Evolutionary conservation across 306 rosid genomes (phyloP).

Genomic region (Astragalus membranaceus): DNA sequence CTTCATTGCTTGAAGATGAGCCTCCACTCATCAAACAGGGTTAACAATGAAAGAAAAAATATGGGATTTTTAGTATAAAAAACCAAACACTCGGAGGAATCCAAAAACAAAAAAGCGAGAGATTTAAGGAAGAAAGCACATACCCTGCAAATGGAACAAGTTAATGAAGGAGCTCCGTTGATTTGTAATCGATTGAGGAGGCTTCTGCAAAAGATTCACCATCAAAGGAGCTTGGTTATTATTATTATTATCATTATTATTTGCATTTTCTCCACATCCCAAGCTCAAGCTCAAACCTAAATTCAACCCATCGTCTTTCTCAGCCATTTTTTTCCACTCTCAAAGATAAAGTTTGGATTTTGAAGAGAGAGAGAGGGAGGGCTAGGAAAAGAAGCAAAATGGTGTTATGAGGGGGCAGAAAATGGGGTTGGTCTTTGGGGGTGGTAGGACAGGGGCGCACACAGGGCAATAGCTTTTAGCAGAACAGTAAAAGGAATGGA

Average conservation of each 20-base stretch:
- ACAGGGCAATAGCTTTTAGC: constrained; percentile 40
- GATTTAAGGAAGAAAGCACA: neutral
- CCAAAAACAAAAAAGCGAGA: neutral
- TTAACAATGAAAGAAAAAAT: neutral
- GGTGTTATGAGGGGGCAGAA: constrained; percentile 7
- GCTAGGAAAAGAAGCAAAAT: neutral
- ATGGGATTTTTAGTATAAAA: neutral
- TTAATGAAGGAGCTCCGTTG: constrained; percentile 39
- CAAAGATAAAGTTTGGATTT: neutral
- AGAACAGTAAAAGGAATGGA: constrained; percentile 35
- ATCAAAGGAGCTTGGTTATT: constrained; percentile 1
- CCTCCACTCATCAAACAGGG: neutral
- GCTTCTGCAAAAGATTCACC: constrained; percentile 36
- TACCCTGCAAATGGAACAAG: constrained; percentile 54
- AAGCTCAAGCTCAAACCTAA: constrained; percentile 51
- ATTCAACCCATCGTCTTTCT: constrained; percentile 40
- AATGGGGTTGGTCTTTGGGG: constrained; percentile 20
- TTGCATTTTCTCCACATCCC: constrained; percentile 31
- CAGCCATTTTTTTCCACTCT: constrained; percentile 34
- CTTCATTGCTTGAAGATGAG: constrained; percentile 10
- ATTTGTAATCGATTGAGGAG: constrained; percentile 33
- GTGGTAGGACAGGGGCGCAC: constrained; percentile 16
- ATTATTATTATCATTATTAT: neutral
- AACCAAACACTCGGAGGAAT: neutral
- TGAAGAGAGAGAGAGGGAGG: neutral